Base-by-base conservation (phyloP, 192 early-diverging fungal species). In the Gaertneriomyces semiglobifer region DNA sequence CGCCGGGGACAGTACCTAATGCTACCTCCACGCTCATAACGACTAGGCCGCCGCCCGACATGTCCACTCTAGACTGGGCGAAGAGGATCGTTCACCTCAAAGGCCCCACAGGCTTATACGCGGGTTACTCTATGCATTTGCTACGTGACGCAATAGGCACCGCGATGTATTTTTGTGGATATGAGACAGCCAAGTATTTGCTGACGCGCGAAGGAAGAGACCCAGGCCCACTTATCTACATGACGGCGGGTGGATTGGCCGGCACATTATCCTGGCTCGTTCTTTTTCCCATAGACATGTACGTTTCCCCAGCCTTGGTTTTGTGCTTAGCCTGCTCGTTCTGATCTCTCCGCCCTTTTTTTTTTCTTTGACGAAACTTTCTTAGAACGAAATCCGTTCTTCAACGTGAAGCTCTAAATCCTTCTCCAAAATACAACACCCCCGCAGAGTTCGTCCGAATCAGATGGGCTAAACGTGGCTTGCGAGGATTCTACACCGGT, bases 231-330 rank as follows among this genome's bases (percentile, higher is more conserved):
- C 39, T 80, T 19, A 61, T 70, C 25, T 72, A 81, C 56, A 78
- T 81, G 76, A 20, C 78, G 47, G 72, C 70, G n/a, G 82, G 82
- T 20, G 82, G 82, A 8, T 11, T 84, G 4, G 76, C 76, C 10
- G 82, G 82, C 7, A 73, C 77, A 5, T 40, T 74, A 4, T 69
- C 68, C 2, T 84, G 82, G 82, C 54, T 82, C 40, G 63, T 84
- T 7, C 48, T 84, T 42, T 84, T 72, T 62, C 82, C 82, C 16
- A 84, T 84, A 33, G 82, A 84, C 56, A 44, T 84, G 75, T 81
- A 70, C 53, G 72, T 73, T 33, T 7, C 19, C 39, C 10, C 14
- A 38, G 4, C 9, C 44, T 14, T 61, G 41, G 4, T 16, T 16
- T 58, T n/a, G n/a, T n/a, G n/a, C 39, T 63, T 42, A 42, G 20